phyloP scores from a whole-genome alignment of 345 rosid genomes.

The Physaria fendleri region DNA sequence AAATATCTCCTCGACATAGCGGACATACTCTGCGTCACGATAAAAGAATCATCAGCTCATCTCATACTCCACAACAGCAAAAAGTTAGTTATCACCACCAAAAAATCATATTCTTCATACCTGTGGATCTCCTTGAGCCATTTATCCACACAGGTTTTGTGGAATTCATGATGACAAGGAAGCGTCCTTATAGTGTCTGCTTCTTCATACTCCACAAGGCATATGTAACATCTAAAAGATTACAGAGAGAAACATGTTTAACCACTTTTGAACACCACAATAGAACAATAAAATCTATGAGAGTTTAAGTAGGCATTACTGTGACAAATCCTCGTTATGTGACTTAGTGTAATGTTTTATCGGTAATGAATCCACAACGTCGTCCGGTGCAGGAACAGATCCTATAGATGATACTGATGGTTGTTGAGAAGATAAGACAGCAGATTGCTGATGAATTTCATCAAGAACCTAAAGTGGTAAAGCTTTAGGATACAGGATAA shows the following conservation, averaged over 20 bases:
- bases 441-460: constrained; percentile 98
- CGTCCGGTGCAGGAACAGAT: constrained; percentile 90
- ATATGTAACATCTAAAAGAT: constrained; percentile 74
- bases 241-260: neutral
- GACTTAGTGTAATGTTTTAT: constrained; percentile 48
- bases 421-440: constrained; percentile 81
- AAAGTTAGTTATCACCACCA: neutral
- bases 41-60: constrained; percentile 10
- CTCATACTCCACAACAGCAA: neutral
- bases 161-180: constrained; percentile 93
- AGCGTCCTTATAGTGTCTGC: constrained; percentile 76
- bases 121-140: constrained; percentile 99
- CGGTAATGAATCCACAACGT: constrained; percentile 83
- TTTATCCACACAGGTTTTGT: constrained; percentile 75
- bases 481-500: constrained; percentile 25
- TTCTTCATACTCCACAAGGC: constrained; percentile 95
- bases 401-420: constrained; percentile 85
- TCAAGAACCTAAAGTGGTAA: constrained; percentile 75
- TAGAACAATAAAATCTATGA: neutral
- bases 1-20: constrained; percentile 90
- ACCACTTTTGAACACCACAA: neutral
- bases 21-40: constrained; percentile 78
- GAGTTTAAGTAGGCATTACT: constrained; percentile 41
- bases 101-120: constrained; percentile 35
- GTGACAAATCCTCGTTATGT: constrained; percentile 66